Evolutionary conservation across 2,329 filamentous ascomycete genomes (phyloP).

Genomic region (Penicillium verrucosum): DNA sequence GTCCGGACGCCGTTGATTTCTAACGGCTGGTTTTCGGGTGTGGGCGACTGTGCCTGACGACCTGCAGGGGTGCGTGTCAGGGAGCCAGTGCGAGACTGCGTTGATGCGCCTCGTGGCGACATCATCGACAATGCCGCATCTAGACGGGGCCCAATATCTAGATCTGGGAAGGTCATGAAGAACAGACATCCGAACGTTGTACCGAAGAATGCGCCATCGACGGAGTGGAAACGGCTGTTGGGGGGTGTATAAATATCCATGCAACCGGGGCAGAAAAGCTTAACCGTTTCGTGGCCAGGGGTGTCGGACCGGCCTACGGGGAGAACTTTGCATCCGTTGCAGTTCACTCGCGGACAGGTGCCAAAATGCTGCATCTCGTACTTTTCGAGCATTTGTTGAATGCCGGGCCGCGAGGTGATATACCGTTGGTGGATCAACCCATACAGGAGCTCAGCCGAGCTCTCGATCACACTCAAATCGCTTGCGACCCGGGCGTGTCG

Average conservation of each 20-base stretch:
- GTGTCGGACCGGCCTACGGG: conserved; percentile 93
- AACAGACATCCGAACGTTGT: conserved; percentile 96
- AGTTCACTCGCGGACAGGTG: conserved; percentile 89
- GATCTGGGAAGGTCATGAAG: conserved; percentile 96
- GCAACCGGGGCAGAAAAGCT: conserved; percentile 95
- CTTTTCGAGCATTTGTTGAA: conserved; percentile 99
- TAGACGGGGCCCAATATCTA: conserved; percentile 73
- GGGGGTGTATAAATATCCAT: conserved; percentile 96
- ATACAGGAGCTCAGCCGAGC: conserved; percentile 95
- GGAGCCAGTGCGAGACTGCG: conserved; percentile 36
- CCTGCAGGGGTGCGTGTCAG: conserved; percentile 26
- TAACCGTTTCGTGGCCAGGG: conserved; percentile 94
- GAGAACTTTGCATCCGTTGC: conserved; percentile 82
- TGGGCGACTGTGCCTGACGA: conserved; percentile 30
- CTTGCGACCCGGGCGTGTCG: conserved; percentile 84
- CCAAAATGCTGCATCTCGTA: conserved; percentile 97
- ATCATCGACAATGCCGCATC: conserved; percentile 42
- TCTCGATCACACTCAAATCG: conserved; percentile 93
- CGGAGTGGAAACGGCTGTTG: conserved; percentile 94
- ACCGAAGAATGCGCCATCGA: conserved; percentile 97
- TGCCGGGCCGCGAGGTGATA: conserved; percentile 92
- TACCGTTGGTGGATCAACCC: conserved; percentile 97
- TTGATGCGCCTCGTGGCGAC: conserved; percentile 21
- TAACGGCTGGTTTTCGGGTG: conserved; percentile 47
- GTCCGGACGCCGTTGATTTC: conserved; percentile 81